Base-by-base conservation (phyloP, 257 asterid genomes). In the Echites panduratus region DNA sequence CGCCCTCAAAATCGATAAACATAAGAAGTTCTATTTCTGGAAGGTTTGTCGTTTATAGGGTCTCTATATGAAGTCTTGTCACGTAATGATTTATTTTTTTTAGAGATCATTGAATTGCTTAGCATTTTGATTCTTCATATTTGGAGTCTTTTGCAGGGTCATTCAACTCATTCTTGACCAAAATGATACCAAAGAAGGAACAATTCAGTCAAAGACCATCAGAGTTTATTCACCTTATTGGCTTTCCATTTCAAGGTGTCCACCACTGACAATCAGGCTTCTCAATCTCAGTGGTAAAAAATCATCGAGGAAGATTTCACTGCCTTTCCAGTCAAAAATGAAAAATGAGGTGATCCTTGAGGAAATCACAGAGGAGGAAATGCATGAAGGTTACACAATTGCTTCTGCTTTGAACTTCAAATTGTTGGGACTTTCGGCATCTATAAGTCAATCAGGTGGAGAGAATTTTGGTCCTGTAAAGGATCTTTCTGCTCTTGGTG, bases 1-100 rank as follows among this genome's bases (percentile, higher is more conserved):
- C 79, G 64, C 88, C 98, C 32, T 79, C 96, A 52, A 91, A 89
- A 82, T 83, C 98, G 8, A 84, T 95, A 68, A 85, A 76, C 82
- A 86, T 95, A 73, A 84, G 99, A 83, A 95, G 99, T 82, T 87
- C 99, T 66, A 82, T 89, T 76, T 88, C 99, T 80, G 97, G 98
- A 90, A 95, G 99, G 99, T 94, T 77, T 78, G 84, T 78, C 67
- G 47, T 81, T 61, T 57, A n/a, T 61, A n/a, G 58, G n/a, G 66
- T 79, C 65, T 44, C 72, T 54, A 2, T 48, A 0, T 14, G 27
- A 58, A 53, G 24, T 32, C 52, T 14, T 3, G 45, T 66, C n/a
- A 66, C 58, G 4, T 40, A 12, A 69, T 53, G 62, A 38, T 68
- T 45, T 50, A 48, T 66, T 17, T 44, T 48, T 22, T 73, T 45